A percentile compares a stretch with the other conserved stretches of the same genome.
Conservation (phyloP, 345 rosid species). For the Linum trigynum region DNA sequence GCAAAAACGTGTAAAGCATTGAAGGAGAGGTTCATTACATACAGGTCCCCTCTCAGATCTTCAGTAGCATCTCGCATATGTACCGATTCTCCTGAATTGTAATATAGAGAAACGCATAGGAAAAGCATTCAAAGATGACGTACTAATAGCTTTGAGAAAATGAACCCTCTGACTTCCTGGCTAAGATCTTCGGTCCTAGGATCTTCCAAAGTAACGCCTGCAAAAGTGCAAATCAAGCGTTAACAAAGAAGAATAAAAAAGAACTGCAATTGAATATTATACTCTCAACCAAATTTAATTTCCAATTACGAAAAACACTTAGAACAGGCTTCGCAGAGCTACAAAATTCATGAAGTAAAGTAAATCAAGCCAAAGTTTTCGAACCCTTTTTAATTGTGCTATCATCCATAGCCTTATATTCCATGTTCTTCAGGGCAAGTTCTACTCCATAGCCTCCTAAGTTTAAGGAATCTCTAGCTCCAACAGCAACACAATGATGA, state of each 20-base stretch:
- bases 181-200: slow-evolving; percentile 97
- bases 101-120: not conserved
- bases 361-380: slow-evolving; percentile 4
- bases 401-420: slow-evolving; percentile 98
- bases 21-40: no score
- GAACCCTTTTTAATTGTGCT: slow-evolving; percentile 83
- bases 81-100: not conserved
- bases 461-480: slow-evolving; percentile 59
- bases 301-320: no score
- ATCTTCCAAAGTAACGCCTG: slow-evolving; percentile 95
- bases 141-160: slow-evolving; percentile 92
- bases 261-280: slow-evolving; percentile 18
- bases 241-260: no score
- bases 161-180: slow-evolving; percentile 99
- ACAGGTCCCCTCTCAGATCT: no score
- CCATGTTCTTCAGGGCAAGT: slow-evolving; percentile 99
- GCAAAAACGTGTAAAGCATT: no score
- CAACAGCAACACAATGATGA: slow-evolving; percentile 77
- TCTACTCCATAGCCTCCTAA: slow-evolving; percentile 99
- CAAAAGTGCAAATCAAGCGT: no score
- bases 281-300: no score
- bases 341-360: not conserved
- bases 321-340: no score
- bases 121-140: slow-evolving; percentile 15
- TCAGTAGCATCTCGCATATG: no score